Percentiles rank a stretch among this genome's conserved stretches.
Evolutionary conservation across 2,329 filamentous ascomycete genomes (phyloP).

Genomic region (Neofusicoccum ribis): DNA sequence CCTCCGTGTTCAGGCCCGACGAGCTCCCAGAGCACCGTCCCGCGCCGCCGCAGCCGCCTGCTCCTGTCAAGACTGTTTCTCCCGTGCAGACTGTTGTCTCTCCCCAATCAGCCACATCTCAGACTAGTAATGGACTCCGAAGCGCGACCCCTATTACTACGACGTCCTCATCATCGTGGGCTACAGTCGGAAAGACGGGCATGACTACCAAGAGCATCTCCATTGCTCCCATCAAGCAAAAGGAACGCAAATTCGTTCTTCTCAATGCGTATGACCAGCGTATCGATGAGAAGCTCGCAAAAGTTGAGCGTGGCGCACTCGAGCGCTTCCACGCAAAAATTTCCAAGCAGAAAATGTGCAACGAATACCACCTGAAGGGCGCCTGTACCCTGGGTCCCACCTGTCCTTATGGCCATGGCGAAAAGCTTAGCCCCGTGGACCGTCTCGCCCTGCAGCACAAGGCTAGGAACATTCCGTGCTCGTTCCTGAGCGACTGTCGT

Average conservation of each 20-base stretch:
- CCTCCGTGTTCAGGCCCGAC: constrained; percentile 43
- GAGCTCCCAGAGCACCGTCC: constrained; percentile 37
- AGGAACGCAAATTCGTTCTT: constrained; percentile 38
- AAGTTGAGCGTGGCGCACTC: constrained; percentile 29
- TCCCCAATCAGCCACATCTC: constrained; percentile 20
- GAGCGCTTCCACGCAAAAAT: constrained; percentile 30
- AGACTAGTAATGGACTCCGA: constrained; percentile 23
- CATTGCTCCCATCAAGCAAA: constrained; percentile 35
- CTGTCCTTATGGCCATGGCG: constrained; percentile 39
- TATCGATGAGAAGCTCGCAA: constrained; percentile 41
- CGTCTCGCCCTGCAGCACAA: constrained; percentile 37
- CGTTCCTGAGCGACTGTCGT: constrained; percentile 27
- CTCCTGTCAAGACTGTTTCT: constrained; percentile 21
- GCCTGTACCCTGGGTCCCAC: constrained; percentile 33
- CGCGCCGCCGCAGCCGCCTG: constrained; percentile 19
- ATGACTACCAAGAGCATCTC: constrained; percentile 84
- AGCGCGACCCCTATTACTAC: constrained; percentile 23
- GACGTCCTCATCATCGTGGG: constrained; percentile 31
- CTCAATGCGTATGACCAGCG: constrained; percentile 46
- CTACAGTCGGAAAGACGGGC: constrained; percentile 59
- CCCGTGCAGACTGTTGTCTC: constrained; percentile 13
- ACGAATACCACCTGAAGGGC: constrained; percentile 38
- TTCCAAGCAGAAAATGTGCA: constrained; percentile 37
- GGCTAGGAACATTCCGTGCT: constrained; percentile 34
- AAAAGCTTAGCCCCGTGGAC: constrained; percentile 33